A percentile compares a stretch with the other conserved stretches of the same genome.
These are phyloP conservation scores for Craspedostauros australis DNA, from an alignment of 108 stramenopile genomes.

Conservation along the genomic window DNA sequence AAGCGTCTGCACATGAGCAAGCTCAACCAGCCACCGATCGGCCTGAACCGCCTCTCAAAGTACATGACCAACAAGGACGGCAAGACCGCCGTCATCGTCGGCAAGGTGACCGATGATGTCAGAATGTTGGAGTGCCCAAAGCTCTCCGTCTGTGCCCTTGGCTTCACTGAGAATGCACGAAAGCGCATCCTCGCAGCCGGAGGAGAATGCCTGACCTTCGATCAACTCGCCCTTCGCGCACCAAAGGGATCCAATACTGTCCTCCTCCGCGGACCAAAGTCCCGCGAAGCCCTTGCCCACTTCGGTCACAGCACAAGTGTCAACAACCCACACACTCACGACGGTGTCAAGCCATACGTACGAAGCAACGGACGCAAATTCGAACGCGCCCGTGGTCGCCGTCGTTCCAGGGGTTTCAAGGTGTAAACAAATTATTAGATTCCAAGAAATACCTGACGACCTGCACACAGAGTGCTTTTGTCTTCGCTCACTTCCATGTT, in stretches of 20 bases:
- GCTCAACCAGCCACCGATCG: slow-evolving; percentile 95
- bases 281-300: slow-evolving; percentile 93
- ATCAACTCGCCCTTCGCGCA: slow-evolving; percentile 95
- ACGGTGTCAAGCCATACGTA: slow-evolving; percentile 96
- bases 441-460: slow-evolving; percentile 1
- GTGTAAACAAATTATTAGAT: slow-evolving; percentile 50
- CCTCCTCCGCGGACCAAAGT: slow-evolving; percentile 97
- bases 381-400: slow-evolving; percentile 99
- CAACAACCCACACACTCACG: slow-evolving; percentile 88
- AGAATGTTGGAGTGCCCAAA: slow-evolving; percentile 95
- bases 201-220: slow-evolving; percentile 98
- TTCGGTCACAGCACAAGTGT: slow-evolving; percentile 93
- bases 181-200: slow-evolving; percentile 97
- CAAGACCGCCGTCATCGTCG: slow-evolving; percentile 96
- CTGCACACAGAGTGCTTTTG: slow-evolving; percentile 2
- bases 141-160: slow-evolving; percentile 93
- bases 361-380: slow-evolving; percentile 99
- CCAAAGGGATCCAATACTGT: slow-evolving; percentile 97
- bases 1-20: slow-evolving; percentile 99
- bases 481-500: neutral
- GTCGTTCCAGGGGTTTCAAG: slow-evolving; percentile 97
- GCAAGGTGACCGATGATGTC: slow-evolving; percentile 98
- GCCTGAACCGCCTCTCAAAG: slow-evolving; percentile 86
- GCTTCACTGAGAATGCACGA: slow-evolving; percentile 97
- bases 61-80: slow-evolving; percentile 98